phyloP scores from a whole-genome alignment of 805 yeast species.

The Teunomyces kruisii region DNA sequence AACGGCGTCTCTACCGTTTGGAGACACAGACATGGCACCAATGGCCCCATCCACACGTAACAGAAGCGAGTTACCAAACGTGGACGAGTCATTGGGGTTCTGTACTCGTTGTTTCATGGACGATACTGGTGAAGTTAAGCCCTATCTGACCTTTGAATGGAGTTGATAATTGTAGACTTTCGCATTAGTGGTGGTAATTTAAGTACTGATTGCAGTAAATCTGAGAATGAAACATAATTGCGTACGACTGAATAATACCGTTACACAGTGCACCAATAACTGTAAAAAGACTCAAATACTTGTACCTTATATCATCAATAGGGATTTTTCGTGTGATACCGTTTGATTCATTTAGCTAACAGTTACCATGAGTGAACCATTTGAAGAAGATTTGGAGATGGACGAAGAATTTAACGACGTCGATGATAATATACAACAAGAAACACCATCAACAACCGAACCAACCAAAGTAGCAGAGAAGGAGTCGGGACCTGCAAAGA shows the following conservation, averaged over 20 bases:
- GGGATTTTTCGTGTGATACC: too few species aligned
- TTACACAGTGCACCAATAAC: too few species aligned
- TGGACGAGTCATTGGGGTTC: conserved; percentile 43
- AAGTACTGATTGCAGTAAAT: not conserved
- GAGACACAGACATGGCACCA: conserved; percentile 86
- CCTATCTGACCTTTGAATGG: too few species aligned
- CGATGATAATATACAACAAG: conserved; percentile 12
- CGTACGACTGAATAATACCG: too few species aligned
- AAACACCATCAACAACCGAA: not conserved
- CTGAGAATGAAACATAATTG: not conserved
- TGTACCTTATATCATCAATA: too few species aligned
- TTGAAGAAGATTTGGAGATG: conserved; percentile 14
- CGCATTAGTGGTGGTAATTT: not conserved
- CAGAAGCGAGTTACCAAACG: conserved; percentile 80
- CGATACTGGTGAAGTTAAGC: not conserved
- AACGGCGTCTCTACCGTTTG: conserved; percentile 90
- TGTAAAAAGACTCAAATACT: too few species aligned
- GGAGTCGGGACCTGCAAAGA: not conserved
- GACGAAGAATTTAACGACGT: conserved; percentile 25
- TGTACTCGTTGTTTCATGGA: conserved; percentile 7
- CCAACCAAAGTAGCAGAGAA: not conserved
- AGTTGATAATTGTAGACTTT: too few species aligned
- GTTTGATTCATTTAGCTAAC: not conserved
- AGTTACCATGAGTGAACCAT: conserved; percentile 5
- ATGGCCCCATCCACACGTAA: conserved; percentile 88